Conservation (phyloP, 2,329 filamentous ascomycete genomes). For the Penicillium oxalicum region DNA sequence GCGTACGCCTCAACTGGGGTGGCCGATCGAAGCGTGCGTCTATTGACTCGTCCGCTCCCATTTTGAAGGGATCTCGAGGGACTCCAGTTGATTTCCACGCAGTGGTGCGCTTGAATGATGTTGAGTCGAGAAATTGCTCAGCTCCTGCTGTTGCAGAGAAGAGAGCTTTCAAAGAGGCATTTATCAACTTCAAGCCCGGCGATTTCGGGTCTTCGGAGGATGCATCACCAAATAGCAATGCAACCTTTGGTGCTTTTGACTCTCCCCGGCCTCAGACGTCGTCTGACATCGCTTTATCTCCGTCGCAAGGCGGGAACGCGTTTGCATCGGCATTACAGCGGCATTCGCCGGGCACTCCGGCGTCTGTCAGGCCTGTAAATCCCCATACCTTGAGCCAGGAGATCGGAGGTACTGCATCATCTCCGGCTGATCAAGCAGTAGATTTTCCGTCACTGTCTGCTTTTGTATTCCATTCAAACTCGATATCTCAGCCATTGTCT, state of each 20-base stretch:
- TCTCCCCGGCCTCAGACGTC: slow-evolving; percentile 9
- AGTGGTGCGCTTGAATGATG: slow-evolving; percentile 6
- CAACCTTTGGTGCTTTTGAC: slow-evolving; percentile 11
- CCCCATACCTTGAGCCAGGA: slow-evolving; percentile 13
- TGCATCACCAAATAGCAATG: slow-evolving; percentile 14
- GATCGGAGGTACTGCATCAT: slow-evolving; percentile 18
- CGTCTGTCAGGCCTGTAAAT: slow-evolving; percentile 12
- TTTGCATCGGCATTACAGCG: slow-evolving; percentile 19
- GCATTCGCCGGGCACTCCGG: slow-evolving; percentile 13
- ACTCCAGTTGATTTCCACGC: slow-evolving; percentile 14
- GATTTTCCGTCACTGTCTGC: slow-evolving; percentile 22
- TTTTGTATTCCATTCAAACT: slow-evolving; percentile 28
- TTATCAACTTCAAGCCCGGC: slow-evolving; percentile 6
- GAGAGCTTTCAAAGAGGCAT: slow-evolving; percentile 10
- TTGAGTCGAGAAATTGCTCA: slow-evolving; percentile 8
- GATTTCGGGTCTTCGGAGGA: slow-evolving; percentile 12
- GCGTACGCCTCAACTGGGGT: slow-evolving; percentile 74
- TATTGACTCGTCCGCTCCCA: slow-evolving; percentile 30
- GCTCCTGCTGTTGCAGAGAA: slow-evolving; percentile 5
- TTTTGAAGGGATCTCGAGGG: slow-evolving; percentile 22
- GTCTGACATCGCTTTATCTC: slow-evolving; percentile 9
- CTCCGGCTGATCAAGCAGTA: slow-evolving; percentile 20
- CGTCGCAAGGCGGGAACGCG: slow-evolving; percentile 10
- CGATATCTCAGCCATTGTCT: slow-evolving; percentile 32
- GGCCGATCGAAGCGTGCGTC: slow-evolving; percentile 58